phyloP scores from a whole-genome alignment of 2,329 filamentous ascomycete species.

The Calonectria hawksworthii region DNA sequence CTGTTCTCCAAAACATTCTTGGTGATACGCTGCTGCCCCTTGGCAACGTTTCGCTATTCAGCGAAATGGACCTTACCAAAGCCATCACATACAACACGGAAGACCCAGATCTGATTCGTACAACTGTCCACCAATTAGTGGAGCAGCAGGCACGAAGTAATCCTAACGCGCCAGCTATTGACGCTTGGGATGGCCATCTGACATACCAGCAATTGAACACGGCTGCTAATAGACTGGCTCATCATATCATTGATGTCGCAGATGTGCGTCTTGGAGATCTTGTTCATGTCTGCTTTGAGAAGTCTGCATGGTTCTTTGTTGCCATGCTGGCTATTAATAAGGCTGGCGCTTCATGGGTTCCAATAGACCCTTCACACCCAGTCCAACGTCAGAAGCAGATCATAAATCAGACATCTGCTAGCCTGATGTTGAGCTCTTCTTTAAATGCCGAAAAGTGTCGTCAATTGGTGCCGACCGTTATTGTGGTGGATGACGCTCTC shows the following conservation, averaged over 20 bases:
- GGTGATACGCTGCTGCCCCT: neutral
- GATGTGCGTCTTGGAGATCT: neutral
- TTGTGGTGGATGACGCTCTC: neutral
- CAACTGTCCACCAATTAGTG: neutral
- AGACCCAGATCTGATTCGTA: neutral
- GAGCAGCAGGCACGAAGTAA: neutral
- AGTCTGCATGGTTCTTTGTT: neutral
- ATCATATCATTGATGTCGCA: neutral
- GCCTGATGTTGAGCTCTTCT: neutral
- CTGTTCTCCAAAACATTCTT: neutral
- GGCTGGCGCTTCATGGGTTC: neutral
- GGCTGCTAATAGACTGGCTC: conserved; percentile 9
- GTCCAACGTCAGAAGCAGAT: neutral
- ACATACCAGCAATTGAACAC: neutral
- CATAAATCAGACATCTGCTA: neutral
- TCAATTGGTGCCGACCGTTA: neutral
- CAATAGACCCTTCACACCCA: neutral
- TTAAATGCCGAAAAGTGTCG: neutral
- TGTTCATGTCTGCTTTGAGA: neutral
- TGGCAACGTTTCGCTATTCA: neutral
- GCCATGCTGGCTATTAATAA: neutral
- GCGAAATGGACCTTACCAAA: neutral
- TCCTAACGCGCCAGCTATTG: neutral
- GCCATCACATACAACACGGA: neutral
- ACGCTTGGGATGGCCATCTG: neutral